Evolutionary conservation across 2,329 filamentous ascomycete genomes (phyloP).

Genomic region (Colletotrichum theobromicola): DNA sequence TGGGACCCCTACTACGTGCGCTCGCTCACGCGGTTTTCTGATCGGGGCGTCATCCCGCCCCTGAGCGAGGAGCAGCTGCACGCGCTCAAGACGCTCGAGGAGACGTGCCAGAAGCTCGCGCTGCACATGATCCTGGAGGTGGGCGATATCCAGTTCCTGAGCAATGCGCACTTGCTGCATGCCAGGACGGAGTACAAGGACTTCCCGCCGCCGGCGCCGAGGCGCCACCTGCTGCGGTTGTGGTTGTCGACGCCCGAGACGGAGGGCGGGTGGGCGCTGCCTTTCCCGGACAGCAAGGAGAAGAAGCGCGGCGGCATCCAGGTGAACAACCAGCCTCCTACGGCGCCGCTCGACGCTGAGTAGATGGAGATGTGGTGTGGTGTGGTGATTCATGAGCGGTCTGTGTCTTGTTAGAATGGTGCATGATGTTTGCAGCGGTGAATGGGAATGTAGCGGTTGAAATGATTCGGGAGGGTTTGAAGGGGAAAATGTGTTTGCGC

Average conservation of each 20-base stretch:
- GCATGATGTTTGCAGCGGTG: neutral
- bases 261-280: slow-evolving; percentile 86
- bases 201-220: slow-evolving; percentile 68
- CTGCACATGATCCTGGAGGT: slow-evolving; percentile 85
- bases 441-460: neutral
- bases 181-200: slow-evolving; percentile 79
- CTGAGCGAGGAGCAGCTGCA: slow-evolving; percentile 72
- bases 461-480: too few relatives aligned
- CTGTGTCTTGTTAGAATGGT: neutral
- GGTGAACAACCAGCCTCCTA: slow-evolving; percentile 79
- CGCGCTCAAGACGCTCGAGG: slow-evolving; percentile 74
- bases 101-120: slow-evolving; percentile 73
- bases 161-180: slow-evolving; percentile 82
- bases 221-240: slow-evolving; percentile 80
- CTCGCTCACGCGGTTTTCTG: slow-evolving; percentile 76
- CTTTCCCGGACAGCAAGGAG: slow-evolving; percentile 80
- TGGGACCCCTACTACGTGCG: slow-evolving; percentile 91
- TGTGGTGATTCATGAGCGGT: neutral
- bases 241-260: slow-evolving; percentile 84
- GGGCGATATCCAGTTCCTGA: slow-evolving; percentile 83
- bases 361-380: slow-evolving; percentile 35
- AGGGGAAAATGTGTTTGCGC: neutral
- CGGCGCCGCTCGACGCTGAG: slow-evolving; percentile 79
- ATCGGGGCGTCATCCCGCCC: slow-evolving; percentile 74
- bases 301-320: slow-evolving; percentile 91